Conservation (phyloP, 2,329 filamentous ascomycete species). For the Periconia digitata region DNA sequence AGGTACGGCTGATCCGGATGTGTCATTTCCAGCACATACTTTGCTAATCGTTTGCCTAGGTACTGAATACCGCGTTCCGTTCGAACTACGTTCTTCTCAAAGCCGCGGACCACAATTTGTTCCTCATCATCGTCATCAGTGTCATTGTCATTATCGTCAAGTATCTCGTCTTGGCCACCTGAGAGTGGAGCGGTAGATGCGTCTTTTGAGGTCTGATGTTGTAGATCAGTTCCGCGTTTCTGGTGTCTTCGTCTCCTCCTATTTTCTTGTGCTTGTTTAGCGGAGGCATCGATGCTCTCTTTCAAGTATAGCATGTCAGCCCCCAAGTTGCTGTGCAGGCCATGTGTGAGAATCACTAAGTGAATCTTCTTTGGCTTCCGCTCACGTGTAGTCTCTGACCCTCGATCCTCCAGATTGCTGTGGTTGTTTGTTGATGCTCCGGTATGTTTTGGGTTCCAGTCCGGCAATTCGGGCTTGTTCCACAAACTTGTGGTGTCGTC, state of each 20-base stretch:
- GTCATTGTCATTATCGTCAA: slow-evolving; percentile 50
- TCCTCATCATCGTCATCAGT: slow-evolving; percentile 73
- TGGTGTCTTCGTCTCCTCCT: slow-evolving; percentile 59
- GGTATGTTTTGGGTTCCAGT: slow-evolving; percentile 51
- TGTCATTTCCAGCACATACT: slow-evolving; percentile 85
- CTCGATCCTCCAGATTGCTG: slow-evolving; percentile 23
- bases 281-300: slow-evolving; percentile 89
- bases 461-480: slow-evolving; percentile 85
- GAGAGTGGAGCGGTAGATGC: slow-evolving; percentile 51
- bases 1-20: slow-evolving; percentile 92
- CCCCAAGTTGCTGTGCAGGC: slow-evolving; percentile 91
- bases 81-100: slow-evolving; percentile 82
- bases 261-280: slow-evolving; percentile 71
- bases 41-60: slow-evolving; percentile 88
- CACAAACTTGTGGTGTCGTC: slow-evolving; percentile 89
- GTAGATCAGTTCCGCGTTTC: slow-evolving; percentile 14
- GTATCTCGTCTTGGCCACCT: slow-evolving; percentile 53
- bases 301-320: slow-evolving; percentile 97
- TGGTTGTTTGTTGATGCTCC: slow-evolving; percentile 24
- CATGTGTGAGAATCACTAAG: slow-evolving; percentile 89
- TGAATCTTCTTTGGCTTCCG: slow-evolving; percentile 78
- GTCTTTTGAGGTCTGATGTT: slow-evolving; percentile 10
- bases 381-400: slow-evolving; percentile 47
- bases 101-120: slow-evolving; percentile 86
- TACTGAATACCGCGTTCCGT: slow-evolving; percentile 98